Evolutionary conservation across 768 basidiomycete genomes (phyloP).

Genomic region (Amylocystis lapponica): DNA sequence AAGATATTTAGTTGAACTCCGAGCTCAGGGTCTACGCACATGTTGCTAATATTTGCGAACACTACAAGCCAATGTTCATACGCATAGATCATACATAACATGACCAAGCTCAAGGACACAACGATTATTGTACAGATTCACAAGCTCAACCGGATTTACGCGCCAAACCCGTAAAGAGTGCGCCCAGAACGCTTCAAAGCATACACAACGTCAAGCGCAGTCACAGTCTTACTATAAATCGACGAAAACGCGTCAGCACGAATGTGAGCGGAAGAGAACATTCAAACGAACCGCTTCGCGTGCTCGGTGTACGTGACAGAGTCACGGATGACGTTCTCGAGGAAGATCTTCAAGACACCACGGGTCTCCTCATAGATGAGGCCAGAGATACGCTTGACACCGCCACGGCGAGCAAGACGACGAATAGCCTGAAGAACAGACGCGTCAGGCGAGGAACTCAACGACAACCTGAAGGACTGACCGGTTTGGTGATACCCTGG

Average conservation of each 20-base stretch:
- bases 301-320: conserved; percentile 55
- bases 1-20: no score
- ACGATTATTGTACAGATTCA: no score
- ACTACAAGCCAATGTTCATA: not conserved
- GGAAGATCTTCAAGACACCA: conserved; percentile 60
- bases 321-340: conserved; percentile 37
- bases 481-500: conserved; percentile 71
- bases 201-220: conserved; percentile 57
- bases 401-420: conserved; percentile 58
- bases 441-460: not conserved
- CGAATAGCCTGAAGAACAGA: conserved; percentile 22
- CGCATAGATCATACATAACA: conserved; percentile 11
- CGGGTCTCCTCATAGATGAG: conserved; percentile 64
- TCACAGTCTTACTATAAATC: conserved; percentile 39
- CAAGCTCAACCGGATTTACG: conserved; percentile 22
- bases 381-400: conserved; percentile 59
- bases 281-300: conserved; percentile 37
- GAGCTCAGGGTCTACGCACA: no score
- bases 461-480: conserved; percentile 11
- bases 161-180: conserved; percentile 54
- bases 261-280: not conserved
- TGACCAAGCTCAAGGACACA: no score
- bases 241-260: not conserved
- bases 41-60: no score
- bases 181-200: conserved; percentile 54